phyloP scores from a whole-genome alignment of 306 rosid species.

The Heteromeles arbutifolia region DNA sequence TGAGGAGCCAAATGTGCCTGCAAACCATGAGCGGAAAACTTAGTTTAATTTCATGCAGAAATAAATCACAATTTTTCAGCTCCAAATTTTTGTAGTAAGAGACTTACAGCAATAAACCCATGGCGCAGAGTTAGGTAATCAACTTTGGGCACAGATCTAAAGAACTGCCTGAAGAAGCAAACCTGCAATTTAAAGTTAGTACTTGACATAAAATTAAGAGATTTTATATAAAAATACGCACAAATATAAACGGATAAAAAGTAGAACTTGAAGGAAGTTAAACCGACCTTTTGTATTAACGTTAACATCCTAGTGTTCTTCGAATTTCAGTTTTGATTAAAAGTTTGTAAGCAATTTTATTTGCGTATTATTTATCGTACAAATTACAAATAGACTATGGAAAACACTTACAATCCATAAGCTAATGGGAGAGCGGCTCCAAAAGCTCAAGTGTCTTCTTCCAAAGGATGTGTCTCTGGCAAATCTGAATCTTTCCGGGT shows the following conservation, averaged over 20 bases:
- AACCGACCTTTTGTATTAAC: neutral
- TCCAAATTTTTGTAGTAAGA: neutral
- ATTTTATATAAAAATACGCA: neutral
- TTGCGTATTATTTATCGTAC: neutral
- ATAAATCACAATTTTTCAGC: no score
- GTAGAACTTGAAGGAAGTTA: neutral
- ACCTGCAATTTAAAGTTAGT: conserved; percentile 24
- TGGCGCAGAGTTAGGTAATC: conserved; percentile 80
- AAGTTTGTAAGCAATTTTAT: no score
- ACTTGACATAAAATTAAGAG: neutral
- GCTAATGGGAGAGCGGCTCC: conserved; percentile 52
- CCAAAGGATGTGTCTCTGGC: conserved; percentile 86
- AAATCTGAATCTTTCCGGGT: conserved; percentile 80
- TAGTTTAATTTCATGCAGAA: neutral
- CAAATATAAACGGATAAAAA: no score
- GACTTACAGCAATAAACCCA: conserved; percentile 70
- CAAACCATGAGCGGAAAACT: neutral
- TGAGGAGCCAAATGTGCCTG: conserved; percentile 93
- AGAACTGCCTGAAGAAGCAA: conserved; percentile 79
- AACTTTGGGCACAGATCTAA: conserved; percentile 73
- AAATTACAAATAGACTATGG: neutral
- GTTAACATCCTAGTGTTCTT: neutral
- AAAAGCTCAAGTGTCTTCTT: conserved; percentile 67
- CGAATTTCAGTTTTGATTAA: no score
- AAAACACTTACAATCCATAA: conserved; percentile 66